Conservation (phyloP, 306 rosid species). For the Lathyrus tuberosus region DNA sequence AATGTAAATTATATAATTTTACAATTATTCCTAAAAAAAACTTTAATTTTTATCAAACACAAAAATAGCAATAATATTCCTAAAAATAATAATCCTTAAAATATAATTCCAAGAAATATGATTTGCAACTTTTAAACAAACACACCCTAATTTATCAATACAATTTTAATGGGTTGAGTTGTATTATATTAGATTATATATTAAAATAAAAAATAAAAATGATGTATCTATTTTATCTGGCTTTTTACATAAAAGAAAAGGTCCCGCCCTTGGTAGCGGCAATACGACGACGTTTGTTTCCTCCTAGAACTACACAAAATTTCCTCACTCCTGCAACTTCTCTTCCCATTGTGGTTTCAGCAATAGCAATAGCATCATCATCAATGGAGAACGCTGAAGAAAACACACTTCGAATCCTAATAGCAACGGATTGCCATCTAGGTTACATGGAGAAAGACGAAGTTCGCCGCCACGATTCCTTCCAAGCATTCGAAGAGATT, state of each 20-base stretch:
- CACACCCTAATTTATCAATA: too few species aligned
- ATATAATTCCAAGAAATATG: too few species aligned
- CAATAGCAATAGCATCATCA: conserved; percentile 1
- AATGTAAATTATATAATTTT: too few species aligned
- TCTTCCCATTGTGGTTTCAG: not conserved
- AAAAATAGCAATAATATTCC: too few species aligned
- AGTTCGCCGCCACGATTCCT: conserved; percentile 88
- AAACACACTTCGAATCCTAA: conserved; percentile 74
- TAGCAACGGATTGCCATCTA: conserved; percentile 94
- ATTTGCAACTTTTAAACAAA: too few species aligned
- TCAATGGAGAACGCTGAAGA: conserved; percentile 53
- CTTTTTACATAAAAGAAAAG: not conserved
- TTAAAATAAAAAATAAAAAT: too few species aligned
- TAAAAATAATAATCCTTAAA: too few species aligned
- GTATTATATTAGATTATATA: too few species aligned
- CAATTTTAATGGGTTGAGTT: too few species aligned
- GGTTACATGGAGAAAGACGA: conserved; percentile 99
- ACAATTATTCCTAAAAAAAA: too few species aligned
- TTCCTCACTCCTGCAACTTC: not conserved
- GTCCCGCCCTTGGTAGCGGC: conserved; percentile 4
- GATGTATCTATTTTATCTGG: too few species aligned
- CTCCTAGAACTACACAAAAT: not conserved
- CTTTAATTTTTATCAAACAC: too few species aligned
- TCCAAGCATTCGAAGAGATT: conserved; percentile 90
- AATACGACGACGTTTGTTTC: conserved; percentile 4